A percentile compares a stretch with the other conserved stretches of the same genome.
phyloP scores from a whole-genome alignment of 768 basidiomycete genomes.

The Cubamyces sp. region DNA sequence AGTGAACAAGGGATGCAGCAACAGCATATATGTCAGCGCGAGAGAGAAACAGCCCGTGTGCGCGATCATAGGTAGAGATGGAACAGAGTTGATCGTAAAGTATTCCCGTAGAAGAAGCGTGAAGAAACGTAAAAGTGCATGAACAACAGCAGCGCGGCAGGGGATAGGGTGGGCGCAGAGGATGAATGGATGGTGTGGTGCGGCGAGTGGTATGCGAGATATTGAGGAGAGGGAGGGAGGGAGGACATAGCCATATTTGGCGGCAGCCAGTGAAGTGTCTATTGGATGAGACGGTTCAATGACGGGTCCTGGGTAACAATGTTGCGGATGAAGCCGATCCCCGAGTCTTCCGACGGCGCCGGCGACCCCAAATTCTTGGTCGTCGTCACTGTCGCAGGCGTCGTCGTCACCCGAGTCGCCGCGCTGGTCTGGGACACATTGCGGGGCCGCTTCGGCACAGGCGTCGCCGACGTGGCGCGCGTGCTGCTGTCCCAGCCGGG shows the following conservation, averaged over 20 bases:
- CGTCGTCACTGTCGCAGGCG: constrained; percentile 36
- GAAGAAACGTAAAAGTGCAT: constrained; percentile 26
- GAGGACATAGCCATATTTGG: background rate
- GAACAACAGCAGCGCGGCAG: constrained; percentile 14
- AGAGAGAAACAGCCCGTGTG: constrained; percentile 25
- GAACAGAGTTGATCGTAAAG: constrained; percentile 34
- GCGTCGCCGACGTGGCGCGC: constrained; percentile 38
- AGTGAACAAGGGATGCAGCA: constrained; percentile 8
- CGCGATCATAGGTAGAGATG: constrained; percentile 27
- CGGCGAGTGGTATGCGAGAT: background rate
- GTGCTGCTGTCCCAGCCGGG: constrained; percentile 75
- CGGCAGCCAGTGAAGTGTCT: constrained; percentile 25
- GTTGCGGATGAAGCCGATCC: constrained; percentile 82
- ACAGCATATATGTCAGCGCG: constrained; percentile 38
- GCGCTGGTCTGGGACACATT: constrained; percentile 76
- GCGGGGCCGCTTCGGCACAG: constrained; percentile 60
- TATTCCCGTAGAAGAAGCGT: constrained; percentile 31
- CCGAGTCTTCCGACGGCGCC: constrained; percentile 80
- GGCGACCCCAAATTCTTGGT: constrained; percentile 64
- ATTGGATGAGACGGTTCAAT: constrained; percentile 44
- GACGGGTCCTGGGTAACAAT: constrained; percentile 78
- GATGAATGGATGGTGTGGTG: background rate
- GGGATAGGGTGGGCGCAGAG: constrained; percentile 3
- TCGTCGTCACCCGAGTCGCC: constrained; percentile 46
- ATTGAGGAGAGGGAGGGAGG: constrained; percentile 8